phyloP scores from a whole-genome alignment of 768 basidiomycete species.

The Psilocybe cubensis region DNA sequence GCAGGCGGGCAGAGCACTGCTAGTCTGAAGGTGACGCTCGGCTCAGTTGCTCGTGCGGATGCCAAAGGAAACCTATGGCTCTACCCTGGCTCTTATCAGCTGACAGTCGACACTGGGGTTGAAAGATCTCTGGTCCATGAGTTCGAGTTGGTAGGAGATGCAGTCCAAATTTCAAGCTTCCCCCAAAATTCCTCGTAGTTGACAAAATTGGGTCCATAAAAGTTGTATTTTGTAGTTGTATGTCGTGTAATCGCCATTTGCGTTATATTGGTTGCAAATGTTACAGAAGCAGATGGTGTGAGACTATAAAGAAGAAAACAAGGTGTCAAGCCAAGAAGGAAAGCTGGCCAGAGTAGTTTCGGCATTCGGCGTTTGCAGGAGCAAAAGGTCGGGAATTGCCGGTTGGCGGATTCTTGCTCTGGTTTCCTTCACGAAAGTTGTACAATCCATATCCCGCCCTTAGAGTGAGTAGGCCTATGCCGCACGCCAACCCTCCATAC shows the following conservation, averaged over 20 bases:
- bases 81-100: slow-evolving; percentile 45
- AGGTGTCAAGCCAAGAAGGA: background rate
- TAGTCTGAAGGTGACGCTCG: slow-evolving; percentile 46
- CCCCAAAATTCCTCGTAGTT: slow-evolving; percentile 32
- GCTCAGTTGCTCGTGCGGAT: slow-evolving; percentile 53
- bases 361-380: slow-evolving; percentile 41
- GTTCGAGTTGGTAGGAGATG: slow-evolving; percentile 46
- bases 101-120: slow-evolving; percentile 45
- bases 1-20: slow-evolving; percentile 30
- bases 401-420: slow-evolving; percentile 27
- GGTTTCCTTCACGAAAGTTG: slow-evolving; percentile 25
- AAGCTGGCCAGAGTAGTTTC: slow-evolving; percentile 4
- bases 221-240: background rate
- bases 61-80: slow-evolving; percentile 47
- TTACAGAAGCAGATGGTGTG: background rate
- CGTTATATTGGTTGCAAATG: background rate
- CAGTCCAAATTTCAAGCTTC: slow-evolving; percentile 43
- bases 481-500: background rate
- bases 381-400: slow-evolving; percentile 41
- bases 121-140: slow-evolving; percentile 34
- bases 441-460: slow-evolving; percentile 25
- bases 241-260: background rate
- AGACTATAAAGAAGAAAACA: background rate
- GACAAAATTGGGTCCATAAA: background rate
- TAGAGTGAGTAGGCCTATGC: slow-evolving; percentile 25